phyloP scores from a whole-genome alignment of 169 alveolate species.

The Plasmodium ovale region DNA sequence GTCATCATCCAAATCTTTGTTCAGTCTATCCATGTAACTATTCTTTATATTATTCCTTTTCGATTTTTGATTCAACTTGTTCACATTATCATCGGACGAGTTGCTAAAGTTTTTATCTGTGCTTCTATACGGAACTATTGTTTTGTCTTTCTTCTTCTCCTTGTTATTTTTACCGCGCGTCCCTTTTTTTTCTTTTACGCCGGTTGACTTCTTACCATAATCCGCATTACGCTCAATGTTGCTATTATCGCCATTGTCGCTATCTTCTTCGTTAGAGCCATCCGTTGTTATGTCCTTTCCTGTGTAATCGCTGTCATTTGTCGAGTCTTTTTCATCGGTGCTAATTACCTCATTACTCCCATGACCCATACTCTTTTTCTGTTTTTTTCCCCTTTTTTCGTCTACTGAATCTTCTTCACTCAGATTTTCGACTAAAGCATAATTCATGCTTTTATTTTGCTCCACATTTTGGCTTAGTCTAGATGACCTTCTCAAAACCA shows the following conservation, averaged over 20 bases:
- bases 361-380: conserved; percentile 8
- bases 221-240: background rate
- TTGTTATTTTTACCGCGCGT: background rate
- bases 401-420: conserved; percentile 1
- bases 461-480: conserved; percentile 30
- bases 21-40: conserved; percentile 59
- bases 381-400: conserved; percentile 1
- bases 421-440: conserved; percentile 4
- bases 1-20: conserved; percentile 61
- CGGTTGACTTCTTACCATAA: background rate
- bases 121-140: background rate
- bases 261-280: background rate
- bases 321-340: conserved; percentile 31
- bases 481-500: conserved; percentile 48
- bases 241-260: conserved; percentile 13
- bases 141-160: conserved; percentile 1
- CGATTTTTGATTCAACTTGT: background rate
- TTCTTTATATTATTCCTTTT: conserved; percentile 1
- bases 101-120: background rate
- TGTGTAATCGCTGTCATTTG: conserved; percentile 42
- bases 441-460: conserved; percentile 20
- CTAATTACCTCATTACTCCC: background rate
- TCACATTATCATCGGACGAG: background rate
- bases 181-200: conserved; percentile 2
- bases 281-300: too few species aligned